Conservation (phyloP, 306 rosid genomes). For the Mucuna pruriens region DNA sequence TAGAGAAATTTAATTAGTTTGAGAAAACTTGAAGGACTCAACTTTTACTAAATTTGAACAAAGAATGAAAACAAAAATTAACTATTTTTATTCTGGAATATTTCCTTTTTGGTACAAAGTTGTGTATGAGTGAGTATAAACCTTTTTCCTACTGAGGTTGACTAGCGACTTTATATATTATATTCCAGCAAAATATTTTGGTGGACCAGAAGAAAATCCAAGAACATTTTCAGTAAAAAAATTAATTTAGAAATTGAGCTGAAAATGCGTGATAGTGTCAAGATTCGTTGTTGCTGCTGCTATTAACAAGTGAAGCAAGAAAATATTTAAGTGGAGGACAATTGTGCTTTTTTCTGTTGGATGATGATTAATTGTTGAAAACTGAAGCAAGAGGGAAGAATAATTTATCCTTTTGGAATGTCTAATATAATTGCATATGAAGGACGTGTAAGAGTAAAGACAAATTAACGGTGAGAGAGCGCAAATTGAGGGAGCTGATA, state of each 20-base stretch:
- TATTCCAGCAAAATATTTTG: neutral
- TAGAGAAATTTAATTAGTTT: neutral
- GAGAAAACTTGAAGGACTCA: neutral
- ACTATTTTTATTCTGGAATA: neutral
- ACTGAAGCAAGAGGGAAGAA: neutral
- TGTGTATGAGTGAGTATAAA: neutral
- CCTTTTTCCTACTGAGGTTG: neutral
- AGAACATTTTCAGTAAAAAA: neutral
- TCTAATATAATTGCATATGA: neutral
- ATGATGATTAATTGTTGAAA: neutral
- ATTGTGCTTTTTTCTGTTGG: constrained; percentile 4
- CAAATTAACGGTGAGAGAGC: constrained; percentile 15
- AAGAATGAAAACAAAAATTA: neutral
- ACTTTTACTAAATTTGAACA: neutral
- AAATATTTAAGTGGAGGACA: neutral
- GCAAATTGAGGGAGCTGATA: neutral
- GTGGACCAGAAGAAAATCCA: neutral
- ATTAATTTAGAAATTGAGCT: neutral
- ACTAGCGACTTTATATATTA: neutral
- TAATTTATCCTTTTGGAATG: neutral
- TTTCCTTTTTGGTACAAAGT: neutral
- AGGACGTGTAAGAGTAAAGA: neutral
- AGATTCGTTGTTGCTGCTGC: neutral
- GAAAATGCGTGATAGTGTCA: neutral
- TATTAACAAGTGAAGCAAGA: neutral